These are phyloP conservation scores for Lotmaria passim DNA, from an alignment of 208 protist genomes.

Conservation along the genomic window DNA sequence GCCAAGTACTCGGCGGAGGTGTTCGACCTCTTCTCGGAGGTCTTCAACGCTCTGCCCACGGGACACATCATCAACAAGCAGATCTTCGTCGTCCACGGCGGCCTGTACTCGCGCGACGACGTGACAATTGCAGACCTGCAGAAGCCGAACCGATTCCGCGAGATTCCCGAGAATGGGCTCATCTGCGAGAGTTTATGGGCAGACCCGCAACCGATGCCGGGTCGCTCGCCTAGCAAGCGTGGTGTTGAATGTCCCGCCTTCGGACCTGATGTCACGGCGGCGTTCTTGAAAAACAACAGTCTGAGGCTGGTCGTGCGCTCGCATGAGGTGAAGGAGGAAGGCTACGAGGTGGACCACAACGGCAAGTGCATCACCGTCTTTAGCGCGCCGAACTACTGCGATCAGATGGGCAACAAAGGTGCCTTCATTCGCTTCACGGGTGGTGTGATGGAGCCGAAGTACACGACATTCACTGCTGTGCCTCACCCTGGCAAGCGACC, in stretches of 20 bases:
- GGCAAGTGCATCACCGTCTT: slow-evolving; percentile 96
- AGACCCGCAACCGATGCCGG: slow-evolving; percentile 94
- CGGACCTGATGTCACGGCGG: slow-evolving; percentile 97
- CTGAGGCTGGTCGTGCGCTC: slow-evolving; percentile 95
- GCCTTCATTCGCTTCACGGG: slow-evolving; percentile 90
- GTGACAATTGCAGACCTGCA: slow-evolving; percentile 97
- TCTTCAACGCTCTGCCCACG: slow-evolving; percentile 96
- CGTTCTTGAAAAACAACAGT: slow-evolving; percentile 95
- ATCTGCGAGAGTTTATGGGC: slow-evolving; percentile 98
- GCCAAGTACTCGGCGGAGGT: slow-evolving; percentile 94
- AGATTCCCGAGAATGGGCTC: slow-evolving; percentile 95
- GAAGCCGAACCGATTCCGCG: slow-evolving; percentile 93
- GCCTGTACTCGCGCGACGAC: slow-evolving; percentile 95
- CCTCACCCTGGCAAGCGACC: slow-evolving; percentile 80
- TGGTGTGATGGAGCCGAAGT: slow-evolving; percentile 75
- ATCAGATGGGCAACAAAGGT: slow-evolving; percentile 94
- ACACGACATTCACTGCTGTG: slow-evolving; percentile 74
- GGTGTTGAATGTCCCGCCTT: slow-evolving; percentile 96
- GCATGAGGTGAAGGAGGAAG: slow-evolving; percentile 97
- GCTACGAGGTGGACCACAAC: slow-evolving; percentile 95
- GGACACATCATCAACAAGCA: slow-evolving; percentile 93
- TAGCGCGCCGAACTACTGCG: slow-evolving; percentile 99
- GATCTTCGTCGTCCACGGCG: slow-evolving; percentile 97
- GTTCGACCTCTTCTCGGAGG: slow-evolving; percentile 95
- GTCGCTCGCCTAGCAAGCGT: slow-evolving; percentile 93